A percentile compares a stretch with the other conserved stretches of the same genome.
phyloP scores from a whole-genome alignment of 2,329 filamentous ascomycete species.

The Phoma sp. region DNA sequence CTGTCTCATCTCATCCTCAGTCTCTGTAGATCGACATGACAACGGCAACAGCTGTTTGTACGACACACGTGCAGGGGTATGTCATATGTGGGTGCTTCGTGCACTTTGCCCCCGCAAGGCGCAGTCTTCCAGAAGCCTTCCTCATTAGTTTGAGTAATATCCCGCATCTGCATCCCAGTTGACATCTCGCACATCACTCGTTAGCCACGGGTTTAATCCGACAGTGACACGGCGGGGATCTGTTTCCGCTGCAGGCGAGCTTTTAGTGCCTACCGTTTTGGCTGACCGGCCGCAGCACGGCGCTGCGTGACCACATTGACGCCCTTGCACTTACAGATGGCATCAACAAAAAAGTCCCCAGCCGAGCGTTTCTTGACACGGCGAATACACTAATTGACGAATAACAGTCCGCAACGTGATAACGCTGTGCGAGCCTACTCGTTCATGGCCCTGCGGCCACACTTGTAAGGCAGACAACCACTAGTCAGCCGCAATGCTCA shows the following conservation, averaged over 20 bases:
- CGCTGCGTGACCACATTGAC: constrained; percentile 13
- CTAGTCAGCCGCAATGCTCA: constrained; percentile 10
- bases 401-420: constrained; percentile 15
- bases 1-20: neutral
- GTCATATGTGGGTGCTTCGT: constrained; percentile 4
- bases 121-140: constrained; percentile 27
- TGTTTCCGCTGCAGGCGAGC: constrained; percentile 5
- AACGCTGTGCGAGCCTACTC: constrained; percentile 14
- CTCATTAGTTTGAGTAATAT: constrained; percentile 10
- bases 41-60: constrained; percentile 5
- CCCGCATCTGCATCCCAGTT: constrained; percentile 4
- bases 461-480: constrained; percentile 15
- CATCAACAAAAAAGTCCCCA: constrained; percentile 9
- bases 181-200: constrained; percentile 5
- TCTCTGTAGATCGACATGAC: neutral
- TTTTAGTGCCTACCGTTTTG: constrained; percentile 10
- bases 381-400: constrained; percentile 19
- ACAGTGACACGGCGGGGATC: constrained; percentile 7
- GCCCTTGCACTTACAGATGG: constrained; percentile 6
- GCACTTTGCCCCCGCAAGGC: constrained; percentile 10
- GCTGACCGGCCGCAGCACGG: constrained; percentile 14
- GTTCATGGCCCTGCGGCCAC: constrained; percentile 9
- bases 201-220: constrained; percentile 2
- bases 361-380: constrained; percentile 13
- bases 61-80: constrained; percentile 10